Base-by-base conservation (phyloP, 306 rosid species). In the Cucurbita argyrosperma region DNA sequence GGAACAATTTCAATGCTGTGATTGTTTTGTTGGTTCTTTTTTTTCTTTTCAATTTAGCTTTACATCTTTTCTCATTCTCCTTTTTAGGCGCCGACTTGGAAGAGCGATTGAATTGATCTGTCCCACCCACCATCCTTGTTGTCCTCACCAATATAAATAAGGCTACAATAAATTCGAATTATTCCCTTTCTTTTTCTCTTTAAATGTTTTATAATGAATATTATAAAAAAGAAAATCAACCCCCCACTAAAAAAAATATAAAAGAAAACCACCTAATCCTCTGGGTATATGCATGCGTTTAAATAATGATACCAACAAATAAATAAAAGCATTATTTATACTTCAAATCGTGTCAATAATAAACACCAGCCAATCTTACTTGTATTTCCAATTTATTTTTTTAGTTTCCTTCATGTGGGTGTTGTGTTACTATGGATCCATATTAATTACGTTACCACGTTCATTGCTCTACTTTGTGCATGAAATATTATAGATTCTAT, bases 41-140 rank as follows among this genome's bases (percentile, higher is more conserved):
- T 50, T 3, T 63, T 43, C 16, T 43, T 67, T 66, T 67, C 11
- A 62, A 39, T 26, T 42, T 8, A 39, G 43, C 58, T 68, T 47
- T 68, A 68, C 42, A 68, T 68, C 74, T 47, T 68, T 68, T 68
- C 74, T 46, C 21, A 68, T 47, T 13, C 56, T 68, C 11, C 74
- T 68, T 68, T 68, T 68, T 49, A 68, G 74, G 74, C 57, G 57
- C 74, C 74, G 57, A 68, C 43, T 21, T 13, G 57, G 58, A 49
- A 67, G 23, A 69, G 30, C 10, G 13, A 14, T 23, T 46, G 74
- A 69, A 26, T 26, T 49, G 58, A 68, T 26, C 6, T 69, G 53
- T 37, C 74, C 73, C 73, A 68, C 55, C 57, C 74, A 46, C 74
- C 55, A 47, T 68, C 57, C 43, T 23, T 23, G 13, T 23, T 19